Evolutionary conservation across 495 filamentous ascomycete genomes (phyloP).

Genomic region (Astrothelium subdiscretum): DNA sequence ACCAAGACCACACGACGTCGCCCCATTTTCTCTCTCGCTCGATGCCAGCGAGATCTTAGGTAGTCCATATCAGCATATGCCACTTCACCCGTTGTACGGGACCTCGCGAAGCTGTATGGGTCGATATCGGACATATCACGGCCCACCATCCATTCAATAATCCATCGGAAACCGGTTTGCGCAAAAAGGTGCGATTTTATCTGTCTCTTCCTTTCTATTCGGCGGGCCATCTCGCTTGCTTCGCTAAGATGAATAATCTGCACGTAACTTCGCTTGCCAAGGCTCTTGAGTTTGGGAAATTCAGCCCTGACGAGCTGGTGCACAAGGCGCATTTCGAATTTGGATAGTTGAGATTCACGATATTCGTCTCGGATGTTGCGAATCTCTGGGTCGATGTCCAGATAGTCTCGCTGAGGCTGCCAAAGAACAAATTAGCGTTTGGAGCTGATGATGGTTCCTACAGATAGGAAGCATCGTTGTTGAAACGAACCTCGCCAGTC

Average conservation of each 20-base stretch:
- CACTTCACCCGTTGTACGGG: conserved; percentile 15
- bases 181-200: conserved; percentile 34
- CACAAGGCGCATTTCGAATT: conserved; percentile 49
- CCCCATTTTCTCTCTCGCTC: conserved; percentile 32
- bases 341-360: conserved; percentile 14
- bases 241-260: conserved; percentile 40
- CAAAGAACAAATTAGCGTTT: not conserved
- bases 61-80: conserved; percentile 20
- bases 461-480: not conserved
- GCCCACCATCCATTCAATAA: conserved; percentile 57
- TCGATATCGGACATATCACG: conserved; percentile 43
- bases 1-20: conserved; percentile 45
- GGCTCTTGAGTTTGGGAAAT: conserved; percentile 44
- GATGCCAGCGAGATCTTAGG: conserved; percentile 22
- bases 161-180: conserved; percentile 53
- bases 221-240: conserved; percentile 33
- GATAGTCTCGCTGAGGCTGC: conserved; percentile 1
- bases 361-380: conserved; percentile 3
- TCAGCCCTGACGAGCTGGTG: conserved; percentile 56
- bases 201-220: conserved; percentile 27
- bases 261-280: conserved; percentile 37
- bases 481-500: not conserved
- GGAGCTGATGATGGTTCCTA: not conserved
- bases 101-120: conserved; percentile 28
- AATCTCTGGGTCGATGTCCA: conserved; percentile 12